These are phyloP conservation scores for Pistacia integerrima DNA, from an alignment of 345 rosid species.

Conservation along the genomic window DNA sequence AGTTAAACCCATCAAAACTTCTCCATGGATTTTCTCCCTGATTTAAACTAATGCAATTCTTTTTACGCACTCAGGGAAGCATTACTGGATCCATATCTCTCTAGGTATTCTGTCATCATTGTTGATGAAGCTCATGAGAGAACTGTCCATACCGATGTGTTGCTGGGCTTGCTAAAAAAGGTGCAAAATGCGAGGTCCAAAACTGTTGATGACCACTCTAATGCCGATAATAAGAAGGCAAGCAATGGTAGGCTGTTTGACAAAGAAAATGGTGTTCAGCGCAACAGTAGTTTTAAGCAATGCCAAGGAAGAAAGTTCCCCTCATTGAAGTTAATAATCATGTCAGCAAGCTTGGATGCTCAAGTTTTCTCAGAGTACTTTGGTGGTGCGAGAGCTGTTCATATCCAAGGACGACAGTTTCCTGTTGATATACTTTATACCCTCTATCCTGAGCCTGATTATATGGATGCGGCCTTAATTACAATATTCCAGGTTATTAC, in stretches of 20 bases:
- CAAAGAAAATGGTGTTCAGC: constrained; percentile 34
- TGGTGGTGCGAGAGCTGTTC: constrained; percentile 88
- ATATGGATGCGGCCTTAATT: constrained; percentile 72
- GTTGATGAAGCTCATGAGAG: constrained; percentile 98
- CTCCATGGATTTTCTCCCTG: constrained; percentile 13
- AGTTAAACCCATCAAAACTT: not conserved
- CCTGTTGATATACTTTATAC: constrained; percentile 78
- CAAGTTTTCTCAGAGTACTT: constrained; percentile 78
- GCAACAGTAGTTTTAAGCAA: constrained; percentile 42
- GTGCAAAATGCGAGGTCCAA: constrained; percentile 64
- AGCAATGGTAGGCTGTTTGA: constrained; percentile 25
- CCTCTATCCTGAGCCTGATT: constrained; percentile 67
- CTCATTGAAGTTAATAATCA: constrained; percentile 78
- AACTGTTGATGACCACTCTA: constrained; percentile 28
- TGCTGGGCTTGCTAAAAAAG: constrained; percentile 81
- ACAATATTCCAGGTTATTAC: constrained; percentile 83
- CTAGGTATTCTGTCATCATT: constrained; percentile 78
- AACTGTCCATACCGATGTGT: constrained; percentile 89
- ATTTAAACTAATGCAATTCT: constrained; percentile 21
- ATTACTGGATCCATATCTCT: constrained; percentile 78
- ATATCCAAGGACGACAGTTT: constrained; percentile 80
- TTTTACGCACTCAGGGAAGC: constrained; percentile 61
- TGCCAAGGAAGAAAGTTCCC: constrained; percentile 47
- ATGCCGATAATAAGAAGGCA: constrained; percentile 31
- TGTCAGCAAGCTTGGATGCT: constrained; percentile 99